These are phyloP conservation scores for Antarctomyces pellizariae DNA, from an alignment of 495 filamentous ascomycete genomes.

Conservation along the genomic window DNA sequence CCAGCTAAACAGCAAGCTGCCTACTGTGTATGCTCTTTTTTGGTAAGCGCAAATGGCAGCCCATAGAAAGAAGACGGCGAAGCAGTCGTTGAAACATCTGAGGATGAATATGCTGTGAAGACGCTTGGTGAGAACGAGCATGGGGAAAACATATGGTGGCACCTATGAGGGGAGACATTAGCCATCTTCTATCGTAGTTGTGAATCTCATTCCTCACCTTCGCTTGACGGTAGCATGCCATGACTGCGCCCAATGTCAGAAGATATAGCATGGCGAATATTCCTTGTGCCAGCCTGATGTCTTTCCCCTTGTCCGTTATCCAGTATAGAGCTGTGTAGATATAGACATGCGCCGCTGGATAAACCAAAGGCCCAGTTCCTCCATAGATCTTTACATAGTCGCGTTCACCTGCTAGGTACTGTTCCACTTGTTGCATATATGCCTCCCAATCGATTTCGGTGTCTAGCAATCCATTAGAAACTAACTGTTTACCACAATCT, in stretches of 20 bases:
- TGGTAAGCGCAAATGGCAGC: slow-evolving; percentile 56
- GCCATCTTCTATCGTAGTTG: neutral
- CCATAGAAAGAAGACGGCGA: slow-evolving; percentile 64
- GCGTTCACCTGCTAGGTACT: slow-evolving; percentile 61
- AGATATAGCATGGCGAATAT: slow-evolving; percentile 65
- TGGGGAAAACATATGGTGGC: slow-evolving; percentile 70
- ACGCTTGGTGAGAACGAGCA: slow-evolving; percentile 75
- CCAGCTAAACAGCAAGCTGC: slow-evolving; percentile 45
- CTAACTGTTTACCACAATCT: slow-evolving; percentile 1
- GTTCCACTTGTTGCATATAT: slow-evolving; percentile 81
- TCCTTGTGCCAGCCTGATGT: slow-evolving; percentile 60
- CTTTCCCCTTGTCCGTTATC: slow-evolving; percentile 47
- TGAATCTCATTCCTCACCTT: slow-evolving; percentile 21
- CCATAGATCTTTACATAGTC: slow-evolving; percentile 74
- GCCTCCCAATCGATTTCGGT: slow-evolving; percentile 96
- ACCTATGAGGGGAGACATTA: slow-evolving; percentile 23
- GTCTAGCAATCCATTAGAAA: slow-evolving; percentile 27
- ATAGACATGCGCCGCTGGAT: slow-evolving; percentile 83
- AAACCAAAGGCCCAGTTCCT: slow-evolving; percentile 79
- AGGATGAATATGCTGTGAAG: slow-evolving; percentile 85
- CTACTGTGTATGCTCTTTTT: slow-evolving; percentile 42
- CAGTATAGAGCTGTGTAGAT: slow-evolving; percentile 62
- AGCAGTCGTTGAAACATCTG: slow-evolving; percentile 86
- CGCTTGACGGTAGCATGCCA: slow-evolving; percentile 59
- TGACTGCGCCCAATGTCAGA: slow-evolving; percentile 44